Percentiles rank a stretch among this genome's conserved stretches.
Conservation (phyloP, 495 filamentous ascomycete genomes). For the Penicillium turbatum region DNA sequence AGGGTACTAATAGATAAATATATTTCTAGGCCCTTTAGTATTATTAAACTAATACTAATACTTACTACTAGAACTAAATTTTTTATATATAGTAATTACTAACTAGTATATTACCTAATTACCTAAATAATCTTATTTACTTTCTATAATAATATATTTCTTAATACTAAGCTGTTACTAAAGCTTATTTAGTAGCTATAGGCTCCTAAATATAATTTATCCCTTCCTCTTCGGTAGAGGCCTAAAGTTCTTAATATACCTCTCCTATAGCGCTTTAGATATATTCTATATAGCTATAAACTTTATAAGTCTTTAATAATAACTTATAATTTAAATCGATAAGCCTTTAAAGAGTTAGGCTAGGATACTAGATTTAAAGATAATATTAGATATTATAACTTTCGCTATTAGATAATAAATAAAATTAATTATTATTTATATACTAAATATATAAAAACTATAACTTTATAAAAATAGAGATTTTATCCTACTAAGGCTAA, state of each 20-base stretch:
- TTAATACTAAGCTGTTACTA: slow-evolving; percentile 23
- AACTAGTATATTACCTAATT: slow-evolving; percentile 31
- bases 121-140: slow-evolving; percentile 28
- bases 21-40: background rate
- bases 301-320: slow-evolving; percentile 23
- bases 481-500: background rate
- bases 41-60: slow-evolving; percentile 6
- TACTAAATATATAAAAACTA: too few species aligned
- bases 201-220: slow-evolving; percentile 21
- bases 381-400: slow-evolving; percentile 33
- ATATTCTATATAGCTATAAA: slow-evolving; percentile 21
- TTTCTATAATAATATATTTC: slow-evolving; percentile 26
- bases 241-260: slow-evolving; percentile 24
- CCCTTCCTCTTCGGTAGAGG: slow-evolving; percentile 25
- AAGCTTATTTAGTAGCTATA: slow-evolving; percentile 26
- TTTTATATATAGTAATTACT: slow-evolving; percentile 30
- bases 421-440: slow-evolving; percentile 23
- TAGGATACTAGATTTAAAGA: slow-evolving; percentile 27
- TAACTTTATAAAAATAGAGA: background rate
- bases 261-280: slow-evolving; percentile 22
- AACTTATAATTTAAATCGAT: slow-evolving; percentile 20
- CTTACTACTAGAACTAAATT: slow-evolving; percentile 27
- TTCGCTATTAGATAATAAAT: slow-evolving; percentile 28
- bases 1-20: slow-evolving; percentile 26
- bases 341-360: slow-evolving; percentile 17